A percentile compares a stretch with the other conserved stretches of the same genome.
phyloP scores from a whole-genome alignment of 1,284 basidiomycete genomes.

The Heterobasidion parviporum region DNA sequence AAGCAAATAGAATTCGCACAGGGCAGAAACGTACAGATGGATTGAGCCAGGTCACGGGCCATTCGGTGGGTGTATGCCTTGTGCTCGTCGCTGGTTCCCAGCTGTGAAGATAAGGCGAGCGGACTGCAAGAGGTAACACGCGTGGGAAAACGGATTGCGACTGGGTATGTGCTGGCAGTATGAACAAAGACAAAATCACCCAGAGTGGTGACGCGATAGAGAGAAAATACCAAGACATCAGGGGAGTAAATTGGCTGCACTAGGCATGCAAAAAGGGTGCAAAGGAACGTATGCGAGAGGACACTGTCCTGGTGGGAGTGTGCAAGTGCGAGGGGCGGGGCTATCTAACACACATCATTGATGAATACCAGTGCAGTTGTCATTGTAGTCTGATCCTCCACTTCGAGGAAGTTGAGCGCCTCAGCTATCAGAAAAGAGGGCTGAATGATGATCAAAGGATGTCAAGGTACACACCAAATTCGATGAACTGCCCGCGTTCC shows the following conservation, averaged over 20 bases:
- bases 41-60: conserved; percentile 4
- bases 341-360: no score
- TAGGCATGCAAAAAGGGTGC: not conserved
- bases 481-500: no score
- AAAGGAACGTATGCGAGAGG: not conserved
- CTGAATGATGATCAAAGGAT: no score
- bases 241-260: not conserved
- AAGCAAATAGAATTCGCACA: not conserved
- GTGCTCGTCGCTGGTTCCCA: conserved; percentile 15
- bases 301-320: no score
- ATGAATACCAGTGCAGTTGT: no score
- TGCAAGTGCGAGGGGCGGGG: no score
- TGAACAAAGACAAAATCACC: not conserved
- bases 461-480: no score
- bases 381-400: no score
- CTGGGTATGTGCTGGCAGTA: conserved; percentile 2
- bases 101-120: conserved; percentile 25
- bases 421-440: no score
- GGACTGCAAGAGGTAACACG: conserved; percentile 22
- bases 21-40: not conserved
- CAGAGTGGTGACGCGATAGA: not conserved
- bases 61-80: conserved; percentile 2
- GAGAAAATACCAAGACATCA: not conserved
- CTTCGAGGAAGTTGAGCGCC: no score
- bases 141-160: conserved; percentile 10